phyloP scores from a whole-genome alignment of 495 filamentous ascomycete species.

The Daldinia grandis region DNA sequence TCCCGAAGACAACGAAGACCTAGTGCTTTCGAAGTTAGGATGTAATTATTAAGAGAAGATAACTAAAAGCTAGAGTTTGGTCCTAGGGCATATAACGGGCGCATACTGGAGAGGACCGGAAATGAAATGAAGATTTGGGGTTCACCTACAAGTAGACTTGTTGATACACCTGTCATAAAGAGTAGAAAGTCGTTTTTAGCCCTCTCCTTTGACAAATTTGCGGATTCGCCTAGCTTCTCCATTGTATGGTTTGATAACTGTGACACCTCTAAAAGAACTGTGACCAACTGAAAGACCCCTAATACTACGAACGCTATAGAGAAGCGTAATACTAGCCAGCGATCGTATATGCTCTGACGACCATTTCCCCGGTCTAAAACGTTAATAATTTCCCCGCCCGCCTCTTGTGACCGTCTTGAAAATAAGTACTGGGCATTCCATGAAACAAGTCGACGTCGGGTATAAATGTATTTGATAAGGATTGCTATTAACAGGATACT shows the following conservation, averaged over 20 bases:
- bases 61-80: background rate
- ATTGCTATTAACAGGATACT: slow-evolving; percentile 53
- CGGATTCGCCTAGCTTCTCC: slow-evolving; percentile 44
- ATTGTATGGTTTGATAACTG: slow-evolving; percentile 48
- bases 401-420: slow-evolving; percentile 32
- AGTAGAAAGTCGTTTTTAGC: slow-evolving; percentile 52
- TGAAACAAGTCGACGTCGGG: slow-evolving; percentile 48
- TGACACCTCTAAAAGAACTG: slow-evolving; percentile 52
- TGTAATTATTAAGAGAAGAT: background rate
- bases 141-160: slow-evolving; percentile 46
- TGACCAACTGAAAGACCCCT: slow-evolving; percentile 54
- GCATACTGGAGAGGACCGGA: too few species aligned
- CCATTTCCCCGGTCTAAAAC: slow-evolving; percentile 30
- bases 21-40: background rate
- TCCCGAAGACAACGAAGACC: slow-evolving; percentile 55
- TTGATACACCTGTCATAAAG: slow-evolving; percentile 55
- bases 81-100: background rate
- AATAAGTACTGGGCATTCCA: slow-evolving; percentile 50
- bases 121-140: too few species aligned
- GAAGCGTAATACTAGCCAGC: slow-evolving; percentile 57
- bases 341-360: slow-evolving; percentile 54
- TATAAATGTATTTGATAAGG: slow-evolving; percentile 56
- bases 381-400: slow-evolving; percentile 28
- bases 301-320: slow-evolving; percentile 57
- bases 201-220: slow-evolving; percentile 47